These are phyloP conservation scores for Fusarium palustre DNA, from an alignment of 2,329 filamentous ascomycete genomes.

Conservation along the genomic window DNA sequence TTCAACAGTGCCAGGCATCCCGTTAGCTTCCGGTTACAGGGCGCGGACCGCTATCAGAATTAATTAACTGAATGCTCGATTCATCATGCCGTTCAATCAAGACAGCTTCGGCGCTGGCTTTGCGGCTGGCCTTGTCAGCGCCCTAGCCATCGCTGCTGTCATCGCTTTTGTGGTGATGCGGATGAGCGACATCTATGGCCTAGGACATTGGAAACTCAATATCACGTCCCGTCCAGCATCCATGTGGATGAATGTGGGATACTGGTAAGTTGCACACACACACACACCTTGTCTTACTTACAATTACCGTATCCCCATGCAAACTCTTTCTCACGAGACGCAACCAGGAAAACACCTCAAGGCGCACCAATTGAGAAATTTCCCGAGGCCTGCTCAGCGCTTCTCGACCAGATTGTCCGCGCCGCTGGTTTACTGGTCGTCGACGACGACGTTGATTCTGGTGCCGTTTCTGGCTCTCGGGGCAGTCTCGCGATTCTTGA, in stretches of 20 bases:
- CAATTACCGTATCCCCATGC: not conserved
- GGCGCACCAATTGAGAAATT: slow-evolving; percentile 53
- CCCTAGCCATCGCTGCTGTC: slow-evolving; percentile 31
- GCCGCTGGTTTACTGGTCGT: slow-evolving; percentile 55
- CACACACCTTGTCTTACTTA: not conserved
- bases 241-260: slow-evolving; percentile 76
- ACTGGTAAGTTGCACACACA: slow-evolving; percentile 60
- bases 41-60: not conserved
- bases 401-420: slow-evolving; percentile 61
- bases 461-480: slow-evolving; percentile 1
- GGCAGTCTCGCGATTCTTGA: slow-evolving; percentile 58
- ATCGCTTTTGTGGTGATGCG: slow-evolving; percentile 40
- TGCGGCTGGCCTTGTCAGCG: slow-evolving; percentile 42
- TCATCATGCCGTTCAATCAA: slow-evolving; percentile 1
- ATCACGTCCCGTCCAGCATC: slow-evolving; percentile 57
- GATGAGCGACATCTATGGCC: slow-evolving; percentile 56
- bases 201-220: slow-evolving; percentile 69
- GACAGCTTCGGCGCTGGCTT: slow-evolving; percentile 48
- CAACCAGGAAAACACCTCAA: slow-evolving; percentile 48
- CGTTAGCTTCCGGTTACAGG: not conserved
- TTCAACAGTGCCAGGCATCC: not conserved
- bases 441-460: not conserved
- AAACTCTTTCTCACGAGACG: not conserved
- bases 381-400: slow-evolving; percentile 60
- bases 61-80: not conserved